Percentiles rank a stretch among this genome's conserved stretches.
phyloP scores from a whole-genome alignment of 2,329 filamentous ascomycete genomes.

The Calonectria honghensis region DNA sequence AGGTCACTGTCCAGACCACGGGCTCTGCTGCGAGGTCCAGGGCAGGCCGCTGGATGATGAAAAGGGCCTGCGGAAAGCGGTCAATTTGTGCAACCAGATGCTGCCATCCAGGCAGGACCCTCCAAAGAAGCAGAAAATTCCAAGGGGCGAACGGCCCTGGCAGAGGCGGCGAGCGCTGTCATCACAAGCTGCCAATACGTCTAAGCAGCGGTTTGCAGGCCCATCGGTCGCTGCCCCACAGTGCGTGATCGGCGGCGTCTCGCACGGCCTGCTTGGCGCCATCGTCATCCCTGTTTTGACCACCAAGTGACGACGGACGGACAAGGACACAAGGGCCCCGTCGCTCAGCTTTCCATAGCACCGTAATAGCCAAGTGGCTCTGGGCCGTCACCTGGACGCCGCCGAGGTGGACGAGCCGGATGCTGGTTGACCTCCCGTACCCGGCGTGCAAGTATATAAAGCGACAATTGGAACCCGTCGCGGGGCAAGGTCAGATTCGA shows the following conservation, averaged over 20 bases:
- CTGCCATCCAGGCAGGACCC: neutral
- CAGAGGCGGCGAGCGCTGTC: neutral
- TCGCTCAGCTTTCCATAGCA: slow-evolving; percentile 47
- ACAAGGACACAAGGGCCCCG: slow-evolving; percentile 43
- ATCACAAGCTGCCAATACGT: slow-evolving; percentile 21
- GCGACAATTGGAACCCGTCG: slow-evolving; percentile 35
- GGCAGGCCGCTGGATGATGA: slow-evolving; percentile 34
- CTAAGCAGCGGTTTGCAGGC: slow-evolving; percentile 13
- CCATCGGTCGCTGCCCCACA: slow-evolving; percentile 44
- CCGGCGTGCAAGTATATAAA: slow-evolving; percentile 33
- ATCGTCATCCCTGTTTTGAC: slow-evolving; percentile 55
- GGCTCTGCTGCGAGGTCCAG: slow-evolving; percentile 28
- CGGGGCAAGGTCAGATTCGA: slow-evolving; percentile 16
- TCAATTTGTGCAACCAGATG: slow-evolving; percentile 44
- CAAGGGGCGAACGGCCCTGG: slow-evolving; percentile 33
- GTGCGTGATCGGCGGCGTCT: slow-evolving; percentile 47
- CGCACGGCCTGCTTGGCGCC: slow-evolving; percentile 53
- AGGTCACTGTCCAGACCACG: slow-evolving; percentile 33
- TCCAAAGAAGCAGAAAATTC: slow-evolving; percentile 15
- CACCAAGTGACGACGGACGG: slow-evolving; percentile 50
- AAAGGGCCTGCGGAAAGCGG: slow-evolving; percentile 37
- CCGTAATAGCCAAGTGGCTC: slow-evolving; percentile 35
- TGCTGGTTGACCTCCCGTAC: slow-evolving; percentile 11
- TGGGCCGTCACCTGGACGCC: slow-evolving; percentile 51
- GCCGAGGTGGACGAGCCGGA: slow-evolving; percentile 37